Evolutionary conservation across 805 yeast species (phyloP), one percentile per base, ranked within the genome.

Genomic region (Clavispora asparagi): DNA sequence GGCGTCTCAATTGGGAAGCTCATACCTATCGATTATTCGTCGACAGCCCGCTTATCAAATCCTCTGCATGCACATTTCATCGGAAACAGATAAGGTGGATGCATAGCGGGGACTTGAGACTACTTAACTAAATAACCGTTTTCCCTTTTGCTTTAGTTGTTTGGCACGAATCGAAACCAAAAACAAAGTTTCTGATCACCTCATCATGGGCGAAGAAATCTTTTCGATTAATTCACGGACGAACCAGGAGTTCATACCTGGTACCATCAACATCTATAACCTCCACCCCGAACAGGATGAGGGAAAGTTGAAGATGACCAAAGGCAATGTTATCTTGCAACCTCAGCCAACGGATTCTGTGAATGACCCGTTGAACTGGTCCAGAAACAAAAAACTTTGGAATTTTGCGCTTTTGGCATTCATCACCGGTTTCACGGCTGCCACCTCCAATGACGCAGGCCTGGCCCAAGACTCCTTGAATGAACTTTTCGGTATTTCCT

Each of bases 401-500:
- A 74, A 76, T 45, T 68, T 73, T 48, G 41, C 62, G n/a, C 51
- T 75, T 10, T 49, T 76, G 16, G 64, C 80, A 2, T 76, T 81
- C 54, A 73, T 82, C 42, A 81, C 87, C 1, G 86, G 81, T 0
- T 79, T 83, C 58, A 82, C 87, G 0, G 87, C 85, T 9, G 87
- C 87, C 16, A 81, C 85, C 13, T 78, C 91, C 6, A 86, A 86
- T 60, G 84, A 81, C 60, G 89, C 90, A 1, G 85, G 87, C 29
- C 73, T 89, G 2, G 75, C 84, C 7, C 89, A 84, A 55, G 87
- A 83, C 51, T 76, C 82, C 1, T 65, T 85, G 53, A 81, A 82
- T 51, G 81, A 71, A 47, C 64, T 70, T n/a, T 82, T 82, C 54
- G 82, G 78, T 13, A 81, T 85, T 52, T 72, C 85, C 7, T 84